phyloP scores from a whole-genome alignment of 2,329 filamentous ascomycete genomes.

The Fusarium abutilonis region DNA sequence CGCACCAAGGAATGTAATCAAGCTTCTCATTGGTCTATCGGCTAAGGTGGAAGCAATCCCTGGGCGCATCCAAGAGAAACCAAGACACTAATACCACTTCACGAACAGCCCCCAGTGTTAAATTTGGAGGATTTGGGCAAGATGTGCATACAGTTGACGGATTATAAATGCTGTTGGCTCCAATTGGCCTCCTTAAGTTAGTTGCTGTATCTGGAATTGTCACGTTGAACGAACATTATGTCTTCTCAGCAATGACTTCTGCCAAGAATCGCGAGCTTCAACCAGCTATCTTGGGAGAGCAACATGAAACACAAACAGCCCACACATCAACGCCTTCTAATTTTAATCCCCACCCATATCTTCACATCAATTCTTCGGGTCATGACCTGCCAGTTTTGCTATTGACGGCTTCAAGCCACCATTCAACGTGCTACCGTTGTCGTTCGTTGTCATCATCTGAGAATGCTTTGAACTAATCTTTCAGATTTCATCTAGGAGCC shows the following conservation, averaged over 20 bases:
- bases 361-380: slow-evolving; percentile 20
- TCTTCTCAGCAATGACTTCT: background rate
- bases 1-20: slow-evolving; percentile 29
- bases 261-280: background rate
- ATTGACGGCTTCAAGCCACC: background rate
- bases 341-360: slow-evolving; percentile 29
- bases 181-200: too few relatives aligned
- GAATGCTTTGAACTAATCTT: background rate
- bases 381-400: slow-evolving; percentile 1
- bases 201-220: too few relatives aligned
- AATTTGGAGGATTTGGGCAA: slow-evolving; percentile 10
- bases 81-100: slow-evolving; percentile 18
- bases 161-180: too few relatives aligned
- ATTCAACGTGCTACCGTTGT: too few relatives aligned
- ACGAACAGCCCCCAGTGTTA: slow-evolving; percentile 21
- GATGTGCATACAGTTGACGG: background rate
- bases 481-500: background rate
- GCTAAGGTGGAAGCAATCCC: slow-evolving; percentile 29
- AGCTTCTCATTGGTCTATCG: slow-evolving; percentile 27
- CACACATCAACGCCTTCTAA: slow-evolving; percentile 34
- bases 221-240: too few relatives aligned
- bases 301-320: slow-evolving; percentile 32
- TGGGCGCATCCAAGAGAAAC: slow-evolving; percentile 23
- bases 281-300: background rate
- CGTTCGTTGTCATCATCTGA: too few relatives aligned